Evolutionary conservation across 306 rosid species (phyloP).

Genomic region (Begonia loranthoides): DNA sequence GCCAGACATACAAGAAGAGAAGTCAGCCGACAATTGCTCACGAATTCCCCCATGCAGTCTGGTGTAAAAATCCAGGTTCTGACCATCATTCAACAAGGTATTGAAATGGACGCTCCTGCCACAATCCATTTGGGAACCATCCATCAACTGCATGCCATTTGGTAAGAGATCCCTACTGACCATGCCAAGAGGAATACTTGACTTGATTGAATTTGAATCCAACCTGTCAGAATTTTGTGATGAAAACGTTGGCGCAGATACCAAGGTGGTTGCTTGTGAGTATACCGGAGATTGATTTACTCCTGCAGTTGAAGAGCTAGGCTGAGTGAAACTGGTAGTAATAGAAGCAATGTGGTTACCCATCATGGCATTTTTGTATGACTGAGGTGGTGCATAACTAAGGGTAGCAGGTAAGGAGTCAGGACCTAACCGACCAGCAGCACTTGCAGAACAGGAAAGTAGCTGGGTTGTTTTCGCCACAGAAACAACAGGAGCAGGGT

Average conservation of each 20-base stretch:
- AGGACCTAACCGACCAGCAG: slow-evolving; percentile 84
- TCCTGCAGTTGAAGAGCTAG: slow-evolving; percentile 42
- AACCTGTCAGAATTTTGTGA: slow-evolving; percentile 54
- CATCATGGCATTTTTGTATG: slow-evolving; percentile 83
- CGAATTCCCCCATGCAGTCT: slow-evolving; percentile 31
- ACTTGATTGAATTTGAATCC: slow-evolving; percentile 33
- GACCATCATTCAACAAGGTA: slow-evolving; percentile 35
- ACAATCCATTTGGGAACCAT: slow-evolving; percentile 42
- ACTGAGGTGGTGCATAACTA: slow-evolving; percentile 68
- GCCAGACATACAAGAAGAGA: slow-evolving; percentile 49
- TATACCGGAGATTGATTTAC: slow-evolving; percentile 35
- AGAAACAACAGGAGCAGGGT: slow-evolving; percentile 56
- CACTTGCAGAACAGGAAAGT: slow-evolving; percentile 74
- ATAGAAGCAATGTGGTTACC: slow-evolving; percentile 53
- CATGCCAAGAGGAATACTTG: slow-evolving; percentile 45
- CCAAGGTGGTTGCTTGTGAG: slow-evolving; percentile 43
- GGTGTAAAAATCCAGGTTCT: slow-evolving; percentile 48
- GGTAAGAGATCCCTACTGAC: slow-evolving; percentile 35
- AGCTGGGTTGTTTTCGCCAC: slow-evolving; percentile 62
- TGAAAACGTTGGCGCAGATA: slow-evolving; percentile 43
- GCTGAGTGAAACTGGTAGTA: slow-evolving; percentile 36
- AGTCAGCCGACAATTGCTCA: slow-evolving; percentile 32
- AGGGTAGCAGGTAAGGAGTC: slow-evolving; percentile 65
- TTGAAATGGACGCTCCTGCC: slow-evolving; percentile 39
- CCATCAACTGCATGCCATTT: slow-evolving; percentile 59